A percentile compares a stretch with the other conserved stretches of the same genome.
phyloP scores from a whole-genome alignment of 371 early-diverging fungal species.

The Mucor ambiguus region DNA sequence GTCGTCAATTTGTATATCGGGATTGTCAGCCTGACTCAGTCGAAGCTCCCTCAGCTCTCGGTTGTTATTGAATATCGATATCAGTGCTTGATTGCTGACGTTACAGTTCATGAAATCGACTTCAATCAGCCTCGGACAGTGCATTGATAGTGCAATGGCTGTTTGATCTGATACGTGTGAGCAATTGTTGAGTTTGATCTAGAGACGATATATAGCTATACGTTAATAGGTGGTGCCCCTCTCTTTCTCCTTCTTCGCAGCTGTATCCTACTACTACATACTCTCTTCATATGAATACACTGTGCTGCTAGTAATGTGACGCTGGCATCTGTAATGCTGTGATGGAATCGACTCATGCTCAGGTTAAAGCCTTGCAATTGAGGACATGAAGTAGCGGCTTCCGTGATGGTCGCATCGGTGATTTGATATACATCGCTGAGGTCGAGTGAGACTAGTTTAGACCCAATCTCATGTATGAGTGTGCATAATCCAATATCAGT shows the following conservation, averaged over 20 bases:
- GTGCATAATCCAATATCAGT: conserved; percentile 51
- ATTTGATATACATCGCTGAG: conserved; percentile 40
- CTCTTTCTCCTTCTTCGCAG: no score
- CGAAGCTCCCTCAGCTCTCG: conserved; percentile 60
- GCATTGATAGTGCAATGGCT: conserved; percentile 47
- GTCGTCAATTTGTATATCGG: conserved; percentile 35
- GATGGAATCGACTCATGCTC: conserved; percentile 40
- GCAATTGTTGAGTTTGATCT: conserved; percentile 68
- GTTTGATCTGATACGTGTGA: conserved; percentile 51
- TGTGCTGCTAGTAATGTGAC: conserved; percentile 30
- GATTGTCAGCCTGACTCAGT: conserved; percentile 36
- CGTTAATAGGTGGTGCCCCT: no score
- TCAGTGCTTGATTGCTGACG: conserved; percentile 50
- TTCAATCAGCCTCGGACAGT: conserved; percentile 62
- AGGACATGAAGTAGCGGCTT: conserved; percentile 41
- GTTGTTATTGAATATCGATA: conserved; percentile 44
- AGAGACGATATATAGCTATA: conserved; percentile 9
- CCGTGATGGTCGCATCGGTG: conserved; percentile 34
- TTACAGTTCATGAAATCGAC: conserved; percentile 61
- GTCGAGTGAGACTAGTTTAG: conserved; percentile 42
- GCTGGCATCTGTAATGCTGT: conserved; percentile 39
- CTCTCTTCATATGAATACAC: conserved; percentile 42
- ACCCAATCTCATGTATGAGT: conserved; percentile 43
- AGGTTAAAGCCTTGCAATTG: conserved; percentile 49
- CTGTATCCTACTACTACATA: conserved; percentile 10